These are phyloP conservation scores for Paramecium tetraurelia DNA, from an alignment of 73 alveolate genomes.

Conservation along the genomic window DNA sequence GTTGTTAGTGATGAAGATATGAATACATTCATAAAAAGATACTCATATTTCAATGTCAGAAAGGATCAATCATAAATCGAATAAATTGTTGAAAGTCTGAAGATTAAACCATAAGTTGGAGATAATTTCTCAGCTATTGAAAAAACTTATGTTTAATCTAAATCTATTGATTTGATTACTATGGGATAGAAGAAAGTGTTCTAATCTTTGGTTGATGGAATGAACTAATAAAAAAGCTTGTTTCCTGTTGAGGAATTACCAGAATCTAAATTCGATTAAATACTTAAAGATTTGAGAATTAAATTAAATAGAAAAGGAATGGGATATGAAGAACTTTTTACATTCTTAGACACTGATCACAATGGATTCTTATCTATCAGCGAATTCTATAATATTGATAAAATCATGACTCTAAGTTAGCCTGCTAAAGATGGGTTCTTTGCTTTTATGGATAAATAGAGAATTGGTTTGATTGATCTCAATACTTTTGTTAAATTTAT, in stretches of 20 bases:
- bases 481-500: conserved; percentile 72
- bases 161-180: conserved; percentile 9
- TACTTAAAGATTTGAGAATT: conserved; percentile 58
- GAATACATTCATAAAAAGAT: conserved; percentile 51
- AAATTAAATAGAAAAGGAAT: conserved; percentile 54
- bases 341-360: conserved; percentile 67
- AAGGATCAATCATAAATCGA: conserved; percentile 39
- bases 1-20: conserved; percentile 55
- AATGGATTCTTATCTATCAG: conserved; percentile 77
- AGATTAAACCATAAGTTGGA: neutral
- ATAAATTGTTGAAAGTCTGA: neutral
- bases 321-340: conserved; percentile 62
- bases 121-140: conserved; percentile 1
- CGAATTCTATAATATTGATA: conserved; percentile 72
- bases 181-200: conserved; percentile 27
- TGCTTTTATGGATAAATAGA: conserved; percentile 81
- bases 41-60: conserved; percentile 51
- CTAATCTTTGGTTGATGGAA: conserved; percentile 24
- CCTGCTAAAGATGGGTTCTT: conserved; percentile 83
- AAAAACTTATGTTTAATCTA: conserved; percentile 7
- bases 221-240: conserved; percentile 46
- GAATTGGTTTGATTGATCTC: conserved; percentile 81
- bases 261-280: conserved; percentile 52
- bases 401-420: conserved; percentile 68
- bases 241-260: conserved; percentile 54